phyloP scores from a whole-genome alignment of 768 basidiomycete species.

The Tricholoma sp. region DNA sequence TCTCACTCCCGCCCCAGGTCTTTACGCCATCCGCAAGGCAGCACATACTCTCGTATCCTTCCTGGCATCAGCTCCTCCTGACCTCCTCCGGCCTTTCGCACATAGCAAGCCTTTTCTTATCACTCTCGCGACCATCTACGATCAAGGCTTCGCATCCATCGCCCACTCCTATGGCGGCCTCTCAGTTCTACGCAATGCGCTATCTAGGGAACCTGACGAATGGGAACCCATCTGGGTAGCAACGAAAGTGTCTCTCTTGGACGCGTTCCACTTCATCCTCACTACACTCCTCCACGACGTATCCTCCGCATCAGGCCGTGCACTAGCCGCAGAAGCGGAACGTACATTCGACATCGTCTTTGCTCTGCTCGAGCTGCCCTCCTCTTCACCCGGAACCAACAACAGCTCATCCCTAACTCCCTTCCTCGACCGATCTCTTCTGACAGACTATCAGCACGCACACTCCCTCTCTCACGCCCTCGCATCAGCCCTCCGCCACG shows the following conservation, averaged over 20 bases:
- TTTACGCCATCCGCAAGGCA: constrained; percentile 63
- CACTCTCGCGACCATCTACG: constrained; percentile 57
- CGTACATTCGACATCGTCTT: constrained; percentile 55
- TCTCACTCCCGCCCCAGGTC: constrained; percentile 39
- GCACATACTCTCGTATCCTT: constrained; percentile 52
- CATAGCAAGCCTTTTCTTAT: constrained; percentile 47
- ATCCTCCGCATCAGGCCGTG: constrained; percentile 33
- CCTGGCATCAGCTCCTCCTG: constrained; percentile 44
- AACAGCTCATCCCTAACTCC: constrained; percentile 27
- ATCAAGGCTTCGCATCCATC: constrained; percentile 48
- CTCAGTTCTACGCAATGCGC: constrained; percentile 21
- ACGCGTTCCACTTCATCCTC: constrained; percentile 60
- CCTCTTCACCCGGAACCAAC: constrained; percentile 15
- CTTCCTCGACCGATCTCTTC: constrained; percentile 63
- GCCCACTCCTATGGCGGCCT: constrained; percentile 61
- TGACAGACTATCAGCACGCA: constrained; percentile 68
- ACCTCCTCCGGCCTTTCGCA: constrained; percentile 47
- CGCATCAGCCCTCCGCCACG: constrained; percentile 35
- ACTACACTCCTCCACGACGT: constrained; percentile 45
- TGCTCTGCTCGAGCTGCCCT: constrained; percentile 46
- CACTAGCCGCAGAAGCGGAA: constrained; percentile 45
- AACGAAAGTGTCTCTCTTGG: constrained; percentile 68
- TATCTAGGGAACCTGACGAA: constrained; percentile 40
- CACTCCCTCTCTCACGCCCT: constrained; percentile 56
- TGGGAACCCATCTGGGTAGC: constrained; percentile 72